Evolutionary conservation across 306 rosid genomes (phyloP), one percentile per base, ranked within the genome.

Genomic region (Arachis stenosperma): DNA sequence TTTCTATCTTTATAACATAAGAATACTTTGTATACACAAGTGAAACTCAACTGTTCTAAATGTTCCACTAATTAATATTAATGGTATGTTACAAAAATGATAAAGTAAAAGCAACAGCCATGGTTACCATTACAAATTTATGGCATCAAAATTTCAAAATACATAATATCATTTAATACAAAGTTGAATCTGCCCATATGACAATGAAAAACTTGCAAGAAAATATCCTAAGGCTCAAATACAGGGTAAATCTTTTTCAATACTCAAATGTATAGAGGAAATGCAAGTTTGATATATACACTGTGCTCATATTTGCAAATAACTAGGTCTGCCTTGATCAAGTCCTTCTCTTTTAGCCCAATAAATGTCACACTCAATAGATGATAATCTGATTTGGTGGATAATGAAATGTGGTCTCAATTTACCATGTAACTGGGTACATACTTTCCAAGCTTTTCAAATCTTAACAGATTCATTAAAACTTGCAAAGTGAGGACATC

Each of bases 31-130:
- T 2, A 70, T 11, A 57, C 9, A 2, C 5, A 37, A 15, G 17
- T 15, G 39, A 61, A 73, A 73, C 50, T 47, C 27, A 17, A 75
- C 29, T 12, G 33, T 56, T 67, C 67, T 6, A 0, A 62, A 75
- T 56, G 37, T 33, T 66, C 57, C 74, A 65, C 44, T 42, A 5
- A 54, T 33, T 39, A 29, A 13, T 64, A 74, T 6, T 33, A 33
- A 4, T 33, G 4, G 4, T 33, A 39, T 54, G 46, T 13, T 41
- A 54, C 36, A 57, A 36, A 41, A 14, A 37, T 53, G 65, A 4
- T 14, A 6, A 13, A 46, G 42, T 10, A 17, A 48, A 14, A 33
- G 17, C 11, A 36, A n/a, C 6, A 9, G 22, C 6, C 30, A 36
- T 41, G 39, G 11, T 65, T 36, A 57, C 61, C 17, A 58, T 53